A percentile compares a stretch with the other conserved stretches of the same genome.
phyloP scores from a whole-genome alignment of 116 monocot species.

The Trichopus zeylanicus region DNA sequence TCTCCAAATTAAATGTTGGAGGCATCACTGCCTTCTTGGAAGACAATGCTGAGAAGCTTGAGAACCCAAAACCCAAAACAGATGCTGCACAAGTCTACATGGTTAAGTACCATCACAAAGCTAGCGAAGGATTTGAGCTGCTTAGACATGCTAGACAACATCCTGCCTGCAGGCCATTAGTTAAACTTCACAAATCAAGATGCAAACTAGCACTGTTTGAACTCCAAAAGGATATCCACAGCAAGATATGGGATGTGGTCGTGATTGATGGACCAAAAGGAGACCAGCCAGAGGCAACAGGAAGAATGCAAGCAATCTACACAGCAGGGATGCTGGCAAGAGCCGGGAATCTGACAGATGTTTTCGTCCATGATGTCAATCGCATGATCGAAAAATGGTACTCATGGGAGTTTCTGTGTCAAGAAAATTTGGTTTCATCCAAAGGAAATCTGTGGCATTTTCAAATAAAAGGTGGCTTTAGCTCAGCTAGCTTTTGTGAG shows the following conservation, averaged over 20 bases:
- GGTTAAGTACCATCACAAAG: conserved; percentile 20
- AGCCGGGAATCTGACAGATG: conserved; percentile 24
- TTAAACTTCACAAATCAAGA: neutral
- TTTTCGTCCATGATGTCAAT: conserved; percentile 61
- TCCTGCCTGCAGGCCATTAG: conserved; percentile 6
- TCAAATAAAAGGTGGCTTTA: conserved; percentile 19
- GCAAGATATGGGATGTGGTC: conserved; percentile 48
- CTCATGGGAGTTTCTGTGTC: conserved; percentile 55
- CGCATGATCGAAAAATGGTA: conserved; percentile 53
- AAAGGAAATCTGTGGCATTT: conserved; percentile 56
- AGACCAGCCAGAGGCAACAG: conserved; percentile 33
- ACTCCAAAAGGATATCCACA: conserved; percentile 31
- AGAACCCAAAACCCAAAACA: neutral
- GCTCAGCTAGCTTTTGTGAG: conserved; percentile 18
- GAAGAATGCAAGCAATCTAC: conserved; percentile 77
- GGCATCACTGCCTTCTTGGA: conserved; percentile 50
- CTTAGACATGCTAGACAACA: conserved; percentile 31
- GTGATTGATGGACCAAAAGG: conserved; percentile 67
- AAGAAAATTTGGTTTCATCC: conserved; percentile 33
- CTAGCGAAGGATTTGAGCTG: conserved; percentile 38
- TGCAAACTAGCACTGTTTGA: conserved; percentile 33
- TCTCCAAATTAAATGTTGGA: conserved; percentile 16
- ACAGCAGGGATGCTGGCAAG: conserved; percentile 37
- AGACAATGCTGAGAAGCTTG: conserved; percentile 24
- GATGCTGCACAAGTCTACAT: conserved; percentile 11